Base-by-base conservation (phyloP, 2,329 filamentous ascomycete species). In the Alternaria metachromatica region DNA sequence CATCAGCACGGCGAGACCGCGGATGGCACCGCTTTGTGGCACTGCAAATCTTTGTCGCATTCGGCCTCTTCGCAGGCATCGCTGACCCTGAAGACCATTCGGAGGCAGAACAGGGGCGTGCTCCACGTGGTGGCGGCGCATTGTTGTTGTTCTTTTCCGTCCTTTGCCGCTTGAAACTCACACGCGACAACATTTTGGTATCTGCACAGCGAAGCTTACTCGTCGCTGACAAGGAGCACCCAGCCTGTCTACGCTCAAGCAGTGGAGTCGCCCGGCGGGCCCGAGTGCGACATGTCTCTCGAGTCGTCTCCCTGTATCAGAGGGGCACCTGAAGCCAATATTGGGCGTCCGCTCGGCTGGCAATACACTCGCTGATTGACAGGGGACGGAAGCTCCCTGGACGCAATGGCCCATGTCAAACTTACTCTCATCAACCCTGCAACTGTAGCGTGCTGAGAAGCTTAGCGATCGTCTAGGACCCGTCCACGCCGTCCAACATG, bases 71-170 rank as follows among this genome's bases (percentile, higher is more conserved):
- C 64, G 67, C 67, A 66, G 67, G 65, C 65, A 60, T 48, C 54
- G 50, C 55, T 54, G 63, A 60, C 61, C 58, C 57, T 50, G 56
- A 55, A 28, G 8, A 48, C n/a, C 23, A 58, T 61, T 43, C 13
- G 12, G 30, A 10, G 21, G 21, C 33, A 44, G 13, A 50, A 33
- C 50, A 53, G 61, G 65, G 63, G 49, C 58, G 51, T 67, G 65
- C 62, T 56, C 63, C 70, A 72, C 67, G 67, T 72, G 68, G 70
- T 69, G 67, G 69, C 60, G n/a, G 10, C 37, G 37, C 15, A 41
- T 41, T 41, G 43, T 50, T 54, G 55, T 28, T 62, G 64, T 63
- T 62, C 51, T 33, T 55, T 56, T 57, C 58, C 45, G 45, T 62
- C 59, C 59, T 55, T 55, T 33, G 55, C 43, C 56, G 63, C 63